phyloP scores from a whole-genome alignment of 305 asterid genomes.

The Andrographis paniculata region DNA sequence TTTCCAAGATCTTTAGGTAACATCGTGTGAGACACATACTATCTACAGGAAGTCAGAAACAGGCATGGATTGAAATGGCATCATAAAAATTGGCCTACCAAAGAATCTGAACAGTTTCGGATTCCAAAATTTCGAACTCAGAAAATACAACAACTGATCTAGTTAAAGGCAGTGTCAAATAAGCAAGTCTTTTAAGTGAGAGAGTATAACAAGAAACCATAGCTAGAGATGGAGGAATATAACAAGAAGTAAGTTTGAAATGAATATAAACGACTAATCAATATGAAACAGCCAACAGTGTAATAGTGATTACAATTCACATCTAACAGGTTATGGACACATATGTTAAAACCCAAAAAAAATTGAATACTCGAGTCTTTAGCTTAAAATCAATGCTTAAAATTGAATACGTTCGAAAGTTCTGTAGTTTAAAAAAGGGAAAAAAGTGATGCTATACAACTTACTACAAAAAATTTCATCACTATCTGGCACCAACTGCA shows the following conservation, averaged over 20 bases:
- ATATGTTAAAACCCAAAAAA: not conserved
- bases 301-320: not conserved
- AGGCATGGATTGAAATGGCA: not conserved
- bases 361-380: not conserved
- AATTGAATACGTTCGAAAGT: too few relatives aligned
- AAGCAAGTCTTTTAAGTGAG: not conserved
- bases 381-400: too few relatives aligned
- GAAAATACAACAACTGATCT: too few relatives aligned
- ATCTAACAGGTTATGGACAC: too few relatives aligned
- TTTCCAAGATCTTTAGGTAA: not conserved
- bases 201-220: not conserved
- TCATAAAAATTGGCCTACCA: not conserved
- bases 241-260: too few relatives aligned
- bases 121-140: not conserved
- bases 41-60: not conserved
- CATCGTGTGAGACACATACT: not conserved
- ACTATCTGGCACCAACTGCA: too few relatives aligned
- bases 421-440: too few relatives aligned
- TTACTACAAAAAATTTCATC: too few relatives aligned
- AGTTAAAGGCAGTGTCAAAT: not conserved
- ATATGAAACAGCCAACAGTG: not conserved
- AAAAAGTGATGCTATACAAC: too few relatives aligned
- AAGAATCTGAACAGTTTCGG: slow-evolving; percentile 8
- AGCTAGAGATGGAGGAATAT: not conserved
- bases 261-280: too few relatives aligned